Conservation (phyloP, 495 filamentous ascomycete species). For the Aspergillus taichungensis region DNA sequence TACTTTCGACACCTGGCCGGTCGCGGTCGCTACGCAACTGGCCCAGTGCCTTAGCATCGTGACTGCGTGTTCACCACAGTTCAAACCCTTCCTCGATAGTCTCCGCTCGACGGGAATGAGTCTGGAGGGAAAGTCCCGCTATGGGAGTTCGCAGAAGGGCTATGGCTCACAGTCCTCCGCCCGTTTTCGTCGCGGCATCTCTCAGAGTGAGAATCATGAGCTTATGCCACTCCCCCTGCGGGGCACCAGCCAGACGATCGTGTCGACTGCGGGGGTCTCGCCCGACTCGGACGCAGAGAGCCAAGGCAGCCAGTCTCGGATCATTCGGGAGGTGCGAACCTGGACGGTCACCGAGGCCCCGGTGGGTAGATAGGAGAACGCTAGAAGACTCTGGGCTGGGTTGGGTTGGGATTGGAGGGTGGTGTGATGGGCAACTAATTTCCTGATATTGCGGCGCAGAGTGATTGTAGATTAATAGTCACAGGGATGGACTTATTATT, state of each 20-base stretch:
- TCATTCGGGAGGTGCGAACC: constrained; percentile 21
- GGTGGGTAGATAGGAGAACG: not conserved
- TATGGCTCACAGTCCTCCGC: constrained; percentile 8
- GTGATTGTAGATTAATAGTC: too few species aligned
- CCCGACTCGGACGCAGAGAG: constrained; percentile 20
- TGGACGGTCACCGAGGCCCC: constrained; percentile 14
- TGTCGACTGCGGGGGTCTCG: constrained; percentile 4
- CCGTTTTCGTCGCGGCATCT: constrained; percentile 1
- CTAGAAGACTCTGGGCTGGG: not conserved
- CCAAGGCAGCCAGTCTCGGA: constrained; percentile 22
- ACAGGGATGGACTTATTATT: too few species aligned
- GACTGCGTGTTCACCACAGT: constrained; percentile 37
- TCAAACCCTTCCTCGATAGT: constrained; percentile 38
- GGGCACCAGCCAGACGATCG: constrained; percentile 2
- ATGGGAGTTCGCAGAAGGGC: constrained; percentile 10
- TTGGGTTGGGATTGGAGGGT: not conserved
- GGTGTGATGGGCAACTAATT: not conserved
- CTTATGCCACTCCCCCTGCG: constrained; percentile 8
- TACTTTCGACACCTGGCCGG: constrained; percentile 8
- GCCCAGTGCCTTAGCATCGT: constrained; percentile 25
- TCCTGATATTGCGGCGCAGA: too few species aligned
- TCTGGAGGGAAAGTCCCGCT: constrained; percentile 21
- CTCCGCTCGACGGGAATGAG: constrained; percentile 34
- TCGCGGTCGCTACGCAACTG: constrained; percentile 12
- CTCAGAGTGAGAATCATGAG: constrained; percentile 12